These are phyloP conservation scores for Blastomyces silverae DNA, from an alignment of 2,329 filamentous ascomycete genomes.

Conservation along the genomic window DNA sequence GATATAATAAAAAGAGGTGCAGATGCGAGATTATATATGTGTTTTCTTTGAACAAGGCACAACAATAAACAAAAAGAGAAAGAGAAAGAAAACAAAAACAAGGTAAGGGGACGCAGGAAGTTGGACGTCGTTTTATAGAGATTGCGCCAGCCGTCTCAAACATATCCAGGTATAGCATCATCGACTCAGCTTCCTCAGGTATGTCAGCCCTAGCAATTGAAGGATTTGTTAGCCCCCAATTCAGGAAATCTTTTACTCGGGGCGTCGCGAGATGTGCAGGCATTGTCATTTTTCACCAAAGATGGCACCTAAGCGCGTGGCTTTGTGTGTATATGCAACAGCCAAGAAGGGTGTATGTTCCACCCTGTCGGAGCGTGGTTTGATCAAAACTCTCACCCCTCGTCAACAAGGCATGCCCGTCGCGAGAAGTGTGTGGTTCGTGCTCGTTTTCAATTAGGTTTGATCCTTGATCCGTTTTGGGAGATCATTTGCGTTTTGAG, in stretches of 20 bases:
- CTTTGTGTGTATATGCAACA: not conserved
- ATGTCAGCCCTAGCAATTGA: not conserved
- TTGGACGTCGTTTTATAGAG: constrained; percentile 5
- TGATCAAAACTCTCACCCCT: not conserved
- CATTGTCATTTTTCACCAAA: not conserved
- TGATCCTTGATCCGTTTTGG: constrained; percentile 4
- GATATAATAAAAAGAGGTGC: not conserved
- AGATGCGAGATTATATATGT: not conserved
- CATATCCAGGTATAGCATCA: not conserved
- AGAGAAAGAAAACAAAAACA: no score
- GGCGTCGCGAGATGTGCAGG: constrained; percentile 4
- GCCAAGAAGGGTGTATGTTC: not conserved
- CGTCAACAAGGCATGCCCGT: not conserved
- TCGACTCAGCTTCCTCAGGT: not conserved
- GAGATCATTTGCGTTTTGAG: not conserved
- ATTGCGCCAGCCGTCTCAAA: not conserved
- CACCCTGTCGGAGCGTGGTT: not conserved
- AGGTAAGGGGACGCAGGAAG: not conserved
- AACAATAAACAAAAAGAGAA: not conserved
- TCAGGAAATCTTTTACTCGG: not conserved
- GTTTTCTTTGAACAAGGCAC: not conserved
- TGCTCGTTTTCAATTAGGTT: not conserved
- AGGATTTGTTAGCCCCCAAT: not conserved
- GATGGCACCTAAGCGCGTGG: not conserved
- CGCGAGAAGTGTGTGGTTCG: not conserved